Evolutionary conservation across 306 rosid genomes (phyloP).

Genomic region (Alnus glutinosa): DNA sequence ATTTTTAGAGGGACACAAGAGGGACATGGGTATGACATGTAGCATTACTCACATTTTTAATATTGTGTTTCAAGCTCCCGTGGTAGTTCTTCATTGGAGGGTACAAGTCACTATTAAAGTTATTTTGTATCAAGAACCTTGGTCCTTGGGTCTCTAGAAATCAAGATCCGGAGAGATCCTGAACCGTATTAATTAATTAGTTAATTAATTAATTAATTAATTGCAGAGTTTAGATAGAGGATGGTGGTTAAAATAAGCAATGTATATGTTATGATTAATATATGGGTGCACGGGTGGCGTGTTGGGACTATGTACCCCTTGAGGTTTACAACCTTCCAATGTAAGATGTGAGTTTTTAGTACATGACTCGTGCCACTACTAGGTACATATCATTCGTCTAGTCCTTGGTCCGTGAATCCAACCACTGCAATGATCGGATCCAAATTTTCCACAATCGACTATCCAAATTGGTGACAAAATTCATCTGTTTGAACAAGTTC

Average conservation of each 20-base stretch:
- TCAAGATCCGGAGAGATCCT: conserved; percentile 7
- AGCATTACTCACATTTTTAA: too few species aligned
- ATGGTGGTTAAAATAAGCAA: conserved; percentile 4
- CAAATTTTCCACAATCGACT: too few species aligned
- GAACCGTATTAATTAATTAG: conserved; percentile 3
- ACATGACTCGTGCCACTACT: background rate
- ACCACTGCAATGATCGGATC: too few species aligned
- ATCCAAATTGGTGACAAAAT: too few species aligned
- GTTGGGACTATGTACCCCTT: conserved; percentile 31
- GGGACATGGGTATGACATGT: too few species aligned
- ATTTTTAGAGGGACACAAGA: too few species aligned
- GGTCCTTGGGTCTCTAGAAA: background rate
- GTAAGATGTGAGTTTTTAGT: conserved; percentile 14
- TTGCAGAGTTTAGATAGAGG: background rate
- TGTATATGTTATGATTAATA: background rate
- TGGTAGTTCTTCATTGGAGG: too few species aligned
- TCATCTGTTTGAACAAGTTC: too few species aligned
- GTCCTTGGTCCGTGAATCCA: conserved; percentile 1
- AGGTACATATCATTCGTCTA: background rate
- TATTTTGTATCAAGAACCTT: background rate
- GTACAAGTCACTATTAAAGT: too few species aligned
- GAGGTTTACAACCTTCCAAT: conserved; percentile 24
- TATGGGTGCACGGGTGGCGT: conserved; percentile 24
- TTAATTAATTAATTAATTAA: background rate
- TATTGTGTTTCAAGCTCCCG: too few species aligned